Base-by-base conservation (phyloP, 306 rosid species). In the Citrullus colocynthis region DNA sequence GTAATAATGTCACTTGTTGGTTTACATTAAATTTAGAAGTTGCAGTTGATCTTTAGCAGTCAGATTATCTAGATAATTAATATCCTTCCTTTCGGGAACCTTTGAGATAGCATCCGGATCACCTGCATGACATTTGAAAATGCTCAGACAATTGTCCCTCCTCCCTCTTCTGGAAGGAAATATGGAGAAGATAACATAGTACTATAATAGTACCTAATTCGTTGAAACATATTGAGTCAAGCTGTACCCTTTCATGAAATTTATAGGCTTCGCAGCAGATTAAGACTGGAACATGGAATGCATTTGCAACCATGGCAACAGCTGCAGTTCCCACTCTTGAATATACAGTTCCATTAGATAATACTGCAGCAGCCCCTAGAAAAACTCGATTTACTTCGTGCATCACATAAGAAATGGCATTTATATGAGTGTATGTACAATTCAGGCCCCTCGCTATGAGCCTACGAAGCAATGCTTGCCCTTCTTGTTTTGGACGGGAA, bases 181-280 rank as follows among this genome's bases (percentile, higher is more conserved):
- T 21, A 64, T 59, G 52, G 9, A 32, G 51, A 57, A 15, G 37
- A 44, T 52, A 51, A 30, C 39, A 2, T 42, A 71, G 73, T 51
- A 81, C 80, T 80, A 74, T 81, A 24, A 24, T 24, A 24, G 28
- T 86, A 89, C 98, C 97, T 70, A 93, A 83, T 83, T 93, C 98
- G 15, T 93, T 93, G 65, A 84, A 93, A 83, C 98, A 91, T 78
- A 93, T 88, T 4, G 98, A 91, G 84, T 91, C 98, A 82, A 93
- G 98, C 80, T 87, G 98, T 71, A 93, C 98, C 82, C 98, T 90
- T 86, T 93, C 97, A 56, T 93, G 97, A 87, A 93, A 93, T 72
- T 91, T 93, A 75, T 90, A 93, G 37, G 97, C 91, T 88, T 91
- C 98, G 55, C 98, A 93, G 88, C 98, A 91, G 79, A 93, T 79